Conservation (phyloP, 2,329 filamentous ascomycete species). For the Clonostachys sp. region DNA sequence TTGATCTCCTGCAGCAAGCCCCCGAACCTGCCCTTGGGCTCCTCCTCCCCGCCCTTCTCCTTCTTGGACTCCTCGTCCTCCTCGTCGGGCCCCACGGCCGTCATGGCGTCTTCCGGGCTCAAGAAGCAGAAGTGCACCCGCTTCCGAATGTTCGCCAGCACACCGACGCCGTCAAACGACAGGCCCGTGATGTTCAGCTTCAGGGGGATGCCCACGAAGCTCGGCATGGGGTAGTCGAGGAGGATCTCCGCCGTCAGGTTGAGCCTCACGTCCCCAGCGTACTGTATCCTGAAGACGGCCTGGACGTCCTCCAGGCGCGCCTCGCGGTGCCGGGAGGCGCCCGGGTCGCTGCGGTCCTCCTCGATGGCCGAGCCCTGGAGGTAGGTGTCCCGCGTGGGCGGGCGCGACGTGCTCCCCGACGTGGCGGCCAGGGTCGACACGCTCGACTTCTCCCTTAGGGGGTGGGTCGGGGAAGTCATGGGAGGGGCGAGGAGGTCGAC, state of each 20-base stretch:
- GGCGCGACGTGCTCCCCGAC: conserved; percentile 46
- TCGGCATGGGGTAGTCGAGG: conserved; percentile 97
- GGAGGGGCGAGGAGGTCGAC: conserved; percentile 29
- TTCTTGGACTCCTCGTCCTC: conserved; percentile 15
- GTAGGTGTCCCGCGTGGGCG: conserved; percentile 49
- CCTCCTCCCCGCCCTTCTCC: conserved; percentile 10
- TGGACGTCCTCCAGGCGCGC: conserved; percentile 83
- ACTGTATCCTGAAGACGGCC: conserved; percentile 85
- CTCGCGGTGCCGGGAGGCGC: conserved; percentile 42
- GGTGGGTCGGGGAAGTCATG: conserved; percentile 15
- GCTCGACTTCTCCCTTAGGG: conserved; percentile 54
- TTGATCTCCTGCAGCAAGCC: conserved; percentile 87
- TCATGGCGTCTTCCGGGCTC: conserved; percentile 83
- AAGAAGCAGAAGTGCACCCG: conserved; percentile 92
- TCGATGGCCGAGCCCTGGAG: conserved; percentile 28
- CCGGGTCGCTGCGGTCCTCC: conserved; percentile 26
- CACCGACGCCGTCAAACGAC: conserved; percentile 91
- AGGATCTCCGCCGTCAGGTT: conserved; percentile 92
- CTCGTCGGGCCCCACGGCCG: conserved; percentile 55
- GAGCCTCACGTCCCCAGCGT: conserved; percentile 81
- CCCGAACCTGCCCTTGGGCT: conserved; percentile 44
- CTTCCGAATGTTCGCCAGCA: conserved; percentile 86
- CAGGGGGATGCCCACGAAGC: conserved; percentile 92
- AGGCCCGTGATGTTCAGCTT: conserved; percentile 93
- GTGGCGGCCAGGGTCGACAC: conserved; percentile 58